Conservation (phyloP, 768 basidiomycete species). For the Pluteus cervinus region DNA sequence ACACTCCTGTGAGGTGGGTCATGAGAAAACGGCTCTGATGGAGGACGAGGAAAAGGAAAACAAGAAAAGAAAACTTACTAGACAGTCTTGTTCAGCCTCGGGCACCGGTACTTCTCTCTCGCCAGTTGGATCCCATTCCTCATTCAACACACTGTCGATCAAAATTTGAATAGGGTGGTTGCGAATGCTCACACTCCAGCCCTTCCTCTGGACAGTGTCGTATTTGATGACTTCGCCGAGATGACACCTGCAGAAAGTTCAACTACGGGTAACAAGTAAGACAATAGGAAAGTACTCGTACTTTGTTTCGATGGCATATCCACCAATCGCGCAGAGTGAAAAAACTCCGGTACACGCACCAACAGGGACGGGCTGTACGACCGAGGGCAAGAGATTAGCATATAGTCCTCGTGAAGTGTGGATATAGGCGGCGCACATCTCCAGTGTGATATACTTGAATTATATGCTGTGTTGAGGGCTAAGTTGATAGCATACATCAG, state of each 20-base stretch:
- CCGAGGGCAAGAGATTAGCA: conserved; percentile 1
- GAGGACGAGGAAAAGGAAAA: too few relatives aligned
- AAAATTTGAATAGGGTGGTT: conserved; percentile 68
- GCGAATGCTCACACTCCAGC: conserved; percentile 73
- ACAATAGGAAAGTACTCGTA: conserved; percentile 13
- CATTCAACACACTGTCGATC: conserved; percentile 44
- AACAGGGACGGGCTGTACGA: conserved; percentile 68
- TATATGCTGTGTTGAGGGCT: conserved; percentile 69
- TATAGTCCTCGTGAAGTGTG: neutral
- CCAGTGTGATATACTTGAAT: conserved; percentile 90
- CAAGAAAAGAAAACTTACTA: too few relatives aligned
- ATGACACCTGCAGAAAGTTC: conserved; percentile 56
- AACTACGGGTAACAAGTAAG: neutral
- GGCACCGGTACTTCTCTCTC: conserved; percentile 38
- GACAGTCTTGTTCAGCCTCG: conserved; percentile 56
- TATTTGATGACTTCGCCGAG: conserved; percentile 77
- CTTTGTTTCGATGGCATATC: conserved; percentile 79
- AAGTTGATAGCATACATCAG: conserved; percentile 6
- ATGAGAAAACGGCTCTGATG: too few relatives aligned
- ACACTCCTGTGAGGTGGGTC: too few relatives aligned
- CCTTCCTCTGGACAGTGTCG: conserved; percentile 77
- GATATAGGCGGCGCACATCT: conserved; percentile 41
- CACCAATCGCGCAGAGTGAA: conserved; percentile 43
- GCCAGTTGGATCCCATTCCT: conserved; percentile 29
- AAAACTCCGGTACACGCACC: conserved; percentile 71